Conservation (phyloP, 2,329 filamentous ascomycete species). For the Westerdykella sp. region DNA sequence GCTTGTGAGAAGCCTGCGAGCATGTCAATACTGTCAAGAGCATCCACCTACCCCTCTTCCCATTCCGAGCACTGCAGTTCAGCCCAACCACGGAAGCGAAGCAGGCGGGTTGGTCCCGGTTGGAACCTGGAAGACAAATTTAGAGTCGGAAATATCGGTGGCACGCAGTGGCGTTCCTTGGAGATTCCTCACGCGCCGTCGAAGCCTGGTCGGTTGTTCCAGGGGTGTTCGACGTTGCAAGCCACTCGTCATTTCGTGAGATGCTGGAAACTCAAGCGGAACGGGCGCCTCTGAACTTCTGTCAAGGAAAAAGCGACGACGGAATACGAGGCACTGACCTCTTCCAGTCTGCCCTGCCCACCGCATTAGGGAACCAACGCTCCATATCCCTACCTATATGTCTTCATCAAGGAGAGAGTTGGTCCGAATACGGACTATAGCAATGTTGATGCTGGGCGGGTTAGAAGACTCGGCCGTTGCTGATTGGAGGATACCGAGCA, state of each 20-base stretch:
- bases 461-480: too few relatives aligned
- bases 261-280: neutral
- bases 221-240: slow-evolving; percentile 25
- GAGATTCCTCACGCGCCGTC: neutral
- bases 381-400: slow-evolving; percentile 11
- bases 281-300: slow-evolving; percentile 4
- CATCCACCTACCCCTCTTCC: too few relatives aligned
- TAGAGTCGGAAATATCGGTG: slow-evolving; percentile 5
- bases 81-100: neutral
- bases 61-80: neutral
- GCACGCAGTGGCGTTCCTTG: slow-evolving; percentile 1
- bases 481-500: too few relatives aligned
- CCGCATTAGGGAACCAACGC: slow-evolving; percentile 7
- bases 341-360: slow-evolving; percentile 5
- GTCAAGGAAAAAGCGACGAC: slow-evolving; percentile 7
- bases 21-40: too few relatives aligned
- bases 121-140: slow-evolving; percentile 1
- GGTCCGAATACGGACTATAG: too few relatives aligned
- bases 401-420: neutral
- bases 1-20: too few relatives aligned
- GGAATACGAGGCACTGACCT: slow-evolving; percentile 9
- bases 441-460: too few relatives aligned
- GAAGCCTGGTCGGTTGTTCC: slow-evolving; percentile 5
- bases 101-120: neutral
- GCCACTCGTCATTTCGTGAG: slow-evolving; percentile 16